Conservation (phyloP, 768 basidiomycete genomes). For the Amanita rubescens region DNA sequence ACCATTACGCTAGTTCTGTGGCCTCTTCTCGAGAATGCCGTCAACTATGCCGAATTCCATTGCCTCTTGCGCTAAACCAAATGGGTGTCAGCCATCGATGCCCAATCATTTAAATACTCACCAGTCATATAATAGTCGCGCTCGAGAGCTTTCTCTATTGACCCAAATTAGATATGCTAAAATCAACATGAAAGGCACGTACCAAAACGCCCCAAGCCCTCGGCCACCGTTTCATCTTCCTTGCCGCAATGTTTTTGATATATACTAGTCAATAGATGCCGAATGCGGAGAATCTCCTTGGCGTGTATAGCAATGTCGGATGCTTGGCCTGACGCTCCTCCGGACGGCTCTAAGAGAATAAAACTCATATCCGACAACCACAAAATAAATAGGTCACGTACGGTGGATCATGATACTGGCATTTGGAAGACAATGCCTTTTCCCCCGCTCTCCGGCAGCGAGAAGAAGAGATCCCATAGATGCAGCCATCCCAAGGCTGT, state of each 20-base stretch:
- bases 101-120: slow-evolving; percentile 21
- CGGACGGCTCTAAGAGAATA: slow-evolving; percentile 73
- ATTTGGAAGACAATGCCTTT: slow-evolving; percentile 87
- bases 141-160: slow-evolving; percentile 78
- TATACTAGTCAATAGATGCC: slow-evolving; percentile 76
- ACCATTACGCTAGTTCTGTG: slow-evolving; percentile 38
- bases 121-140: slow-evolving; percentile 96
- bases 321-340: slow-evolving; percentile 92
- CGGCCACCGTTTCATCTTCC: slow-evolving; percentile 53
- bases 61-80: slow-evolving; percentile 68
- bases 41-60: slow-evolving; percentile 90
- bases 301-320: slow-evolving; percentile 98
- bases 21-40: slow-evolving; percentile 78
- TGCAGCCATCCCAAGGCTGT: slow-evolving; percentile 91
- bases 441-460: slow-evolving; percentile 85
- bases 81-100: slow-evolving; percentile 15
- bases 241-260: slow-evolving; percentile 82
- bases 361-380: slow-evolving; percentile 1
- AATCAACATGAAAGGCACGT: slow-evolving; percentile 19
- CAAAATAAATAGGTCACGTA: slow-evolving; percentile 27
- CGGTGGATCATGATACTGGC: slow-evolving; percentile 99
- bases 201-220: slow-evolving; percentile 76
- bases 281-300: slow-evolving; percentile 87
- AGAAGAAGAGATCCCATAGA: slow-evolving; percentile 95
- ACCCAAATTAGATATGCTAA: slow-evolving; percentile 18